phyloP scores from a whole-genome alignment of 148 eudicot species.

The Amaranthus palmeri region DNA sequence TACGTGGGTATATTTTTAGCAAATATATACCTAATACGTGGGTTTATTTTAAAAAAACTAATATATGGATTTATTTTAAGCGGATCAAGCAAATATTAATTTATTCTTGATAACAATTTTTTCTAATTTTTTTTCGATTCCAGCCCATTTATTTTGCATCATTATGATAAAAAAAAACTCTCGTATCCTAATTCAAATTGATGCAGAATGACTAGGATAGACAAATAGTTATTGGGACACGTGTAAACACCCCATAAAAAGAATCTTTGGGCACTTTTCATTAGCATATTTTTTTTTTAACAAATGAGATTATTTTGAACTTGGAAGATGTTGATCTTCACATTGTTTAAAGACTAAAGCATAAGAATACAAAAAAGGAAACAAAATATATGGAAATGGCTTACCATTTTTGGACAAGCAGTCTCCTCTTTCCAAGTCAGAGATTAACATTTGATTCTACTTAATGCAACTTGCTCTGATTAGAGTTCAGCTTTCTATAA shows the following conservation, averaged over 20 bases:
- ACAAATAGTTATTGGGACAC: constrained; percentile 13
- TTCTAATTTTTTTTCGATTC: too few species aligned
- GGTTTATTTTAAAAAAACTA: too few species aligned
- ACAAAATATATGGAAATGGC: constrained; percentile 1
- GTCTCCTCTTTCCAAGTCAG: constrained; percentile 19
- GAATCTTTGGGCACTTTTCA: constrained; percentile 17
- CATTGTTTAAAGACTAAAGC: background rate
- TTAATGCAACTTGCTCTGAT: constrained; percentile 1
- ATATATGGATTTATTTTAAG: too few species aligned
- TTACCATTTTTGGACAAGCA: constrained; percentile 21
- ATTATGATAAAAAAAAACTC: too few species aligned
- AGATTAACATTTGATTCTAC: background rate
- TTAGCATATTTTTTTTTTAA: constrained; percentile 16
- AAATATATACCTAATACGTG: too few species aligned
- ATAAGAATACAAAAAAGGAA: constrained; percentile 16
- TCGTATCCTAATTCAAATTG: too few species aligned
- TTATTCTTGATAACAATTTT: too few species aligned
- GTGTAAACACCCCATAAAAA: constrained; percentile 14
- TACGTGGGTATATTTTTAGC: too few species aligned
- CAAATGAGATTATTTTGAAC: constrained; percentile 15
- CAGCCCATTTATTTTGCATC: too few species aligned
- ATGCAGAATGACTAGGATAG: too few species aligned
- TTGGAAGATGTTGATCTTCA: background rate
- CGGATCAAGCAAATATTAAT: too few species aligned
- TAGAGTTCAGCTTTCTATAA: constrained; percentile 6